phyloP scores from a whole-genome alignment of 2,329 filamentous ascomycete species.

The Calonectria pseudoreteaudii region DNA sequence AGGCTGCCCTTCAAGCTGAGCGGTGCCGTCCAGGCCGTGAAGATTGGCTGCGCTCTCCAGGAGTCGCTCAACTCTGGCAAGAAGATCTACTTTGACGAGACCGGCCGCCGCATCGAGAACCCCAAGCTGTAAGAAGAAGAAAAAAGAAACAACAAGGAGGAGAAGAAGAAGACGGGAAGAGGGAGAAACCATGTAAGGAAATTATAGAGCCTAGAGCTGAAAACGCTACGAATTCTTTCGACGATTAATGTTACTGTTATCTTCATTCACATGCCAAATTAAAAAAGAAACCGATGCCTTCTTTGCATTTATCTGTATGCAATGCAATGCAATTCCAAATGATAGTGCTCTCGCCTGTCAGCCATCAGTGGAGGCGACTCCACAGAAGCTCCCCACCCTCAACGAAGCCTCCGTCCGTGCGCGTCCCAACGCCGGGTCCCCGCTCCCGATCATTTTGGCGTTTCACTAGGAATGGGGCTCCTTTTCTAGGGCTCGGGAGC shows the following conservation, averaged over 20 bases:
- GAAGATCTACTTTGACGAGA: conserved; percentile 70
- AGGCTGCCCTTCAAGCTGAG: conserved; percentile 67
- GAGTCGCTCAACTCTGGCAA: conserved; percentile 66
- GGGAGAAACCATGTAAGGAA: neutral
- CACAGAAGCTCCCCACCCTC: neutral
- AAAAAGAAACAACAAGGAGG: neutral
- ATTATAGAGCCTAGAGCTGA: conserved; percentile 12
- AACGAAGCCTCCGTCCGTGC: neutral
- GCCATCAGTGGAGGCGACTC: neutral
- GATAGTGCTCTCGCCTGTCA: neutral
- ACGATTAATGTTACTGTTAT: conserved; percentile 12
- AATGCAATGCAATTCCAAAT: neutral
- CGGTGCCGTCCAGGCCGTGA: conserved; percentile 69
- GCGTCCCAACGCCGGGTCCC: neutral
- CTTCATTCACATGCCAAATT: neutral
- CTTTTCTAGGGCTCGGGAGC: neutral
- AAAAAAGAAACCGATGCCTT: neutral
- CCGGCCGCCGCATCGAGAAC: conserved; percentile 39
- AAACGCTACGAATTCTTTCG: neutral
- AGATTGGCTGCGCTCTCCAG: conserved; percentile 71
- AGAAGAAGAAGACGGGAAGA: neutral
- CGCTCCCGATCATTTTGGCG: neutral
- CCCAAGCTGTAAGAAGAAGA: conserved; percentile 35
- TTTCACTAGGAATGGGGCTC: neutral
- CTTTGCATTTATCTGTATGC: neutral